Percentiles rank a stretch among this genome's conserved stretches.
These are phyloP conservation scores for Colletotrichum coccodes DNA, from an alignment of 2,329 filamentous ascomycete species.

Conservation along the genomic window DNA sequence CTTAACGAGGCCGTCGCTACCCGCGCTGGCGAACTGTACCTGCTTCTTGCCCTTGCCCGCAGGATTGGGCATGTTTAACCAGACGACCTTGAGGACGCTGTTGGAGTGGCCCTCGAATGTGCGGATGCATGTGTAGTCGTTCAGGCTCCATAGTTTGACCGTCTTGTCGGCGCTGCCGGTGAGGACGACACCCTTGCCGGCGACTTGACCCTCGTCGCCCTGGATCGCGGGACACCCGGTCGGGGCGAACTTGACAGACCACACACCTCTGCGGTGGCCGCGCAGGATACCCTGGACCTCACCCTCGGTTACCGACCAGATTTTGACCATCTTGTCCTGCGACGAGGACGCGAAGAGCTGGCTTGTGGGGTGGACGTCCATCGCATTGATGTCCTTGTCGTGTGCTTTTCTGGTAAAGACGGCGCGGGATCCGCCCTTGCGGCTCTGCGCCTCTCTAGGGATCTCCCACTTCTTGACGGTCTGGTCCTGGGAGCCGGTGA, in stretches of 20 bases:
- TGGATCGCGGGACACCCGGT: constrained; percentile 78
- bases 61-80: constrained; percentile 71
- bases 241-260: constrained; percentile 92
- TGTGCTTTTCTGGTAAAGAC: constrained; percentile 93
- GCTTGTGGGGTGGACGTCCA: constrained; percentile 80
- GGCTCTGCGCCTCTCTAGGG: constrained; percentile 59
- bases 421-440: constrained; percentile 70
- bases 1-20: constrained; percentile 94
- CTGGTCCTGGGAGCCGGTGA: constrained; percentile 95
- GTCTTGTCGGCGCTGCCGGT: constrained; percentile 97
- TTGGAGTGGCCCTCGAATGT: constrained; percentile 98
- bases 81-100: constrained; percentile 92
- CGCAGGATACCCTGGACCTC: constrained; percentile 91
- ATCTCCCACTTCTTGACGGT: constrained; percentile 96
- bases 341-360: constrained; percentile 95
- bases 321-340: constrained; percentile 96
- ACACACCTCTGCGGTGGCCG: constrained; percentile 94
- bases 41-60: constrained; percentile 66
- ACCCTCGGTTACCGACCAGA: constrained; percentile 91
- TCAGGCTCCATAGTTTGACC: constrained; percentile 92
- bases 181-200: constrained; percentile 83
- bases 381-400: constrained; percentile 98
- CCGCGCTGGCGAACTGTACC: constrained; percentile 84
- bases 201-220: constrained; percentile 76
- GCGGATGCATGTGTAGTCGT: constrained; percentile 90